Conservation (phyloP, 2,329 filamentous ascomycete genomes). For the Coniella vitis region DNA sequence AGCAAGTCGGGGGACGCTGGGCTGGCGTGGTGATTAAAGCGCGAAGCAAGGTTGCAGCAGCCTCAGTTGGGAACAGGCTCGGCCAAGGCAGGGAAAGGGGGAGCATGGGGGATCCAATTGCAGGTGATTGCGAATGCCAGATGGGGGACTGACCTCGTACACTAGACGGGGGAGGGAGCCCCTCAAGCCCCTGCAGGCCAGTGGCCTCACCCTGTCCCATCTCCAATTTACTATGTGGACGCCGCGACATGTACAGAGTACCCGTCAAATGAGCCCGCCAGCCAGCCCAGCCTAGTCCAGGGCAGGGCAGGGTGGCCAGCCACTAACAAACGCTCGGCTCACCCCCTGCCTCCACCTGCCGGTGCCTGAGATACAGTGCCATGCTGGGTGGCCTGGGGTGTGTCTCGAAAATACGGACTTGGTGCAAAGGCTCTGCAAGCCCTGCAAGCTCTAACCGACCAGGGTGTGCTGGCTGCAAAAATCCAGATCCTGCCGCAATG, state of each 20-base stretch:
- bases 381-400: not conserved
- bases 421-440: too few species aligned
- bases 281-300: not conserved
- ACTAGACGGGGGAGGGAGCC: conserved; percentile 4
- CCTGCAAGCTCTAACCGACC: not conserved
- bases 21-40: conserved; percentile 2
- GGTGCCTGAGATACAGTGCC: not conserved
- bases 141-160: conserved; percentile 10
- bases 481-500: not conserved
- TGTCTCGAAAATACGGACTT: conserved; percentile 6
- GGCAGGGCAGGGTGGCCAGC: not conserved
- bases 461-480: not conserved
- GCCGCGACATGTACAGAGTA: too few species aligned
- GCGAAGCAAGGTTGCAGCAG: conserved; percentile 1
- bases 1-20: not conserved
- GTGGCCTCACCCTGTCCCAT: conserved; percentile 3
- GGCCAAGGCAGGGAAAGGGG: conserved; percentile 4
- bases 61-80: not conserved
- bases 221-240: conserved; percentile 9
- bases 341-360: not conserved
- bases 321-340: not conserved
- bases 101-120: not conserved
- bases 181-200: not conserved
- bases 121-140: conserved; percentile 6
- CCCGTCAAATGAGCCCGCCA: conserved; percentile 2